Evolutionary conservation across 768 basidiomycete genomes (phyloP), one percentile per base, ranked within the genome.

Genomic region (Leucosporidium creatinivorum): DNA sequence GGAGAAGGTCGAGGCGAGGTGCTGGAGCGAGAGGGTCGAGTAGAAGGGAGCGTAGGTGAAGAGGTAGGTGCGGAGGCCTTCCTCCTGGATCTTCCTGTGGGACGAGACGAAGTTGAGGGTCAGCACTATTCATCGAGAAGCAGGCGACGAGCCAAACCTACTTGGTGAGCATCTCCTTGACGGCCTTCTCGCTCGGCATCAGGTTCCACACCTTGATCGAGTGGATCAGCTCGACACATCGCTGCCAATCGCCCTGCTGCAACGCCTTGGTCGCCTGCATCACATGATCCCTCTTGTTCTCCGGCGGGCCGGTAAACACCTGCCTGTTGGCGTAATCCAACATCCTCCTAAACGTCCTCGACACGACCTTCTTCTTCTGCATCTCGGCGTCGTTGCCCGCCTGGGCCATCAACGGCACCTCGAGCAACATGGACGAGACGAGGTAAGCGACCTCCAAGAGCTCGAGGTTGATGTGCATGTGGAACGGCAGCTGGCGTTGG

Each of bases 381-480:
- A 96, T 93, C 77, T 98, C 93, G 3, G 89, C 89, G 70, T 96
- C 92, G 69, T 93, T 89, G 77, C 89, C 92, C 61, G 62, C 65
- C 69, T 74, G 73, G 5, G 96, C 96, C 23, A 98, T 81, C 28
- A 97, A 80, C 4, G 96, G 96, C 23, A 99, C 93, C 80, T 98
- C 96, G 49, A 97, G 88, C 48, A 99, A 84, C 96, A 99, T 99
- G 80, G 93, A 97, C 21, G 91, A 93, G 23, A 96, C 93, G 52
- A 99, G 83, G 82, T 98, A 99, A 1, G 92, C 96, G 25, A 93
- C 93, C 79, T 98, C 96, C 63, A 98, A 82, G 13, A 99, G 83
- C 79, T 98, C 96, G 19, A 96, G 91, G 81, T 98, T 99, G 80
- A 98, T 93, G 79, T 99, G 96, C 89, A 98, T 89, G 79, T 99